Base-by-base conservation (phyloP, 192 early-diverging fungal genomes). In the Borealophlyctis nickersoniae region DNA sequence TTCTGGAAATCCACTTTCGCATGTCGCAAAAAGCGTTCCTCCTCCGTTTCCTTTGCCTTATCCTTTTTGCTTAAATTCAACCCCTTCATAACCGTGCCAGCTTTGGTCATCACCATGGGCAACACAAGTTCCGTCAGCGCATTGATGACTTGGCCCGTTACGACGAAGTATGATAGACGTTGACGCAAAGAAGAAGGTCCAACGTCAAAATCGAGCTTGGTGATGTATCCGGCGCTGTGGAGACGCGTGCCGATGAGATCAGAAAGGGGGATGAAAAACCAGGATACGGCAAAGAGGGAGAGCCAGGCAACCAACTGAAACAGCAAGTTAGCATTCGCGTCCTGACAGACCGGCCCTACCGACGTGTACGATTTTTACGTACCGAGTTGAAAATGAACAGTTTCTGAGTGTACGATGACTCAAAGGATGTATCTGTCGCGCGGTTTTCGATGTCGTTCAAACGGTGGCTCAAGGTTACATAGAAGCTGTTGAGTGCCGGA, bases 381-480 rank as follows among this genome's bases (percentile, higher is more conserved):
- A 97, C 75, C 57, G 89, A 91, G 39, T 88, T 89, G 62, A 93
- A 86, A 48, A 92, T 81, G 71, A 95, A 97, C 27, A 95, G 83
- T 73, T 95, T 95, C 63, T 88, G 81, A 4, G 91, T 83, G 30
- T 86, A 77, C 53, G 86, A 81, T 56, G 83, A 80, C 48, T 86
- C 86, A 63, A 91, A 81, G 56, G 82, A 73, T 7, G 86, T 73
- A 31, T 85, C 84, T 16, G 88, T 89, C 62, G 83, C 78, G 60
- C 88, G 86, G 78, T 95, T 97, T 69, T 97, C 94, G 65, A 87
- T 87, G 22, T 90, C 77, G 48, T 86, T 93, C 48, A 97, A 77
- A 2, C 50, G 59, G 13, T 62, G 45, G 2, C 91, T 84, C 31
- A 88, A 73, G 19, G 69, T 62, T 33, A 69, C 81, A 79, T 92